Percentiles rank a stretch among this genome's conserved stretches.
Evolutionary conservation across 805 yeast species (phyloP).

Genomic region (Yamadazyma philogaea): DNA sequence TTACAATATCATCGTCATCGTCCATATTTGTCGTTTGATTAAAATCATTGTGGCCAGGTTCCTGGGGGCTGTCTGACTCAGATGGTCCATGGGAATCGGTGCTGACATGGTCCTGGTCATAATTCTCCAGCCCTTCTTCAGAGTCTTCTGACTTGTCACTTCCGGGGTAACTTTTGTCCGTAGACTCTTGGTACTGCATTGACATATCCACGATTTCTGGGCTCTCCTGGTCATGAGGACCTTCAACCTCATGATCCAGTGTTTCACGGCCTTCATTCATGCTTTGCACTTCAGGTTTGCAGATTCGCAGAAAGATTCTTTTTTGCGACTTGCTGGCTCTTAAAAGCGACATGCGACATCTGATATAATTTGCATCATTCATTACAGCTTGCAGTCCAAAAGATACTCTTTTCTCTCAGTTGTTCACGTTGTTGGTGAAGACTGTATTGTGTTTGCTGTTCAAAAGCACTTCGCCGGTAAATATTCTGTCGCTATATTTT

Average conservation of each 20-base stretch:
- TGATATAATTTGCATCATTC: neutral
- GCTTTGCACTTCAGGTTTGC: neutral
- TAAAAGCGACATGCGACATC: neutral
- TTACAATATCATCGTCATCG: constrained; percentile 9
- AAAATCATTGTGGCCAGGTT: neutral
- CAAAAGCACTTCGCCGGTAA: too few relatives aligned
- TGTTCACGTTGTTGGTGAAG: too few relatives aligned
- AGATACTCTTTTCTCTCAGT: too few relatives aligned
- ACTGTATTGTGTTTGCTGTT: too few relatives aligned
- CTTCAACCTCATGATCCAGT: neutral
- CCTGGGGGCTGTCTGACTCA: too few relatives aligned
- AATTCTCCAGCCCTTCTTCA: neutral
- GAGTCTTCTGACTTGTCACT: neutral
- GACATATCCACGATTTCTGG: neutral
- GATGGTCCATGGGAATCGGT: neutral
- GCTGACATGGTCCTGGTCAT: neutral
- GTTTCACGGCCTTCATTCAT: neutral
- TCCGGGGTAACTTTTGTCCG: neutral
- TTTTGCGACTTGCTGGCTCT: neutral
- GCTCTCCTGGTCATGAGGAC: neutral
- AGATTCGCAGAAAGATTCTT: neutral
- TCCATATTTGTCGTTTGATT: neutral
- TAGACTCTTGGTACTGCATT: neutral
- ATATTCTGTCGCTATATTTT: too few relatives aligned
- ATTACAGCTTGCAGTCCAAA: too few relatives aligned